These are phyloP conservation scores for Metschnikowia santaceciliae DNA, from an alignment of 805 yeast species.

Conservation along the genomic window DNA sequence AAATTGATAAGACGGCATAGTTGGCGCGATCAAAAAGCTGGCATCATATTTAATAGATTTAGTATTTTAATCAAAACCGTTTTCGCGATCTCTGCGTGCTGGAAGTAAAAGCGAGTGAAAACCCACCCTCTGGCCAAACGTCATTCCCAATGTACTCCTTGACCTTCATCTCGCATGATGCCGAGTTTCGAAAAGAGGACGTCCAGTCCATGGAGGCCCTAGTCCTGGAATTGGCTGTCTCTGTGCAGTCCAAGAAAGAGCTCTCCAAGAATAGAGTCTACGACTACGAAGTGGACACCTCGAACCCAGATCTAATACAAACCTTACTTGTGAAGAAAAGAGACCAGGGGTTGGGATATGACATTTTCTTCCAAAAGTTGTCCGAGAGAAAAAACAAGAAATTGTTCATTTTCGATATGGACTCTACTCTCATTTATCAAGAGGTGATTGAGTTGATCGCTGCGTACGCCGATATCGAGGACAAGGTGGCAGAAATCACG, in stretches of 20 bases:
- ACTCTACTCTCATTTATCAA: conserved; percentile 90
- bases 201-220: conserved; percentile 9
- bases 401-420: conserved; percentile 93
- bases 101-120: not conserved
- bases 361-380: conserved; percentile 30
- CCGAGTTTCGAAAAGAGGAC: conserved; percentile 9
- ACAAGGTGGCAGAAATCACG: conserved; percentile 82
- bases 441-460: conserved; percentile 97
- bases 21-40: not conserved
- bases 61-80: not conserved
- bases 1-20: not conserved
- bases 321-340: conserved; percentile 11
- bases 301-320: conserved; percentile 13
- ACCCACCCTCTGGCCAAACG: not conserved
- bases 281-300: conserved; percentile 16
- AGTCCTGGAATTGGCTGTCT: conserved; percentile 10
- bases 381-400: conserved; percentile 35
- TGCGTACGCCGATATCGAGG: conserved; percentile 86
- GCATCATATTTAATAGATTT: not conserved
- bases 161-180: conserved; percentile 17
- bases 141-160: conserved; percentile 11
- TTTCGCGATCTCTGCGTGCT: conserved; percentile 1
- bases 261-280: conserved; percentile 17
- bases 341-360: conserved; percentile 17
- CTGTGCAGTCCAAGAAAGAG: conserved; percentile 12